These are phyloP conservation scores for Paratrypanosoma confusum DNA, from an alignment of 208 protist species.

Conservation along the genomic window DNA sequence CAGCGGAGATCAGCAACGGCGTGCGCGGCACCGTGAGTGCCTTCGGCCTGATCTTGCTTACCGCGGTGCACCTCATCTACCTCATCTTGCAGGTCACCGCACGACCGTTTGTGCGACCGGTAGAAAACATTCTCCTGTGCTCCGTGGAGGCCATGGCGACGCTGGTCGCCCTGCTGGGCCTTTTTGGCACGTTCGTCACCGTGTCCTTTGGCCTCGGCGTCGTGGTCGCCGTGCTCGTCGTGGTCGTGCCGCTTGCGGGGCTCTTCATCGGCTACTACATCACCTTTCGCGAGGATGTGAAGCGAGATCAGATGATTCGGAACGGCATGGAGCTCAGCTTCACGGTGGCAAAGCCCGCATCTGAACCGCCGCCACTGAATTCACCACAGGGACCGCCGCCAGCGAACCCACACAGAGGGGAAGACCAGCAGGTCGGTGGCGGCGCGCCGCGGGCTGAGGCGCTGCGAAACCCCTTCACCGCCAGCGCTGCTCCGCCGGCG, in stretches of 20 bases:
- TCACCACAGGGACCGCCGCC: too few relatives aligned
- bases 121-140: slow-evolving; percentile 36
- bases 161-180: slow-evolving; percentile 19
- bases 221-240: slow-evolving; percentile 21
- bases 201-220: slow-evolving; percentile 23
- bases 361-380: too few relatives aligned
- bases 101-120: slow-evolving; percentile 34
- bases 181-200: slow-evolving; percentile 10
- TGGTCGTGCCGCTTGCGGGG: slow-evolving; percentile 27
- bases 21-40: slow-evolving; percentile 2
- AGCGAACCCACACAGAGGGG: too few relatives aligned
- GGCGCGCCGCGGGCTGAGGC: too few relatives aligned
- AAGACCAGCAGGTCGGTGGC: too few relatives aligned
- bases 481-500: too few relatives aligned
- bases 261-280: slow-evolving; percentile 30
- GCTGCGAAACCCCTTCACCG: too few relatives aligned
- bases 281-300: slow-evolving; percentile 37
- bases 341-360: too few relatives aligned
- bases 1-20: neutral
- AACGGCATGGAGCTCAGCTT: too few relatives aligned
- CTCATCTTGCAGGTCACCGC: slow-evolving; percentile 18
- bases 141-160: slow-evolving; percentile 30
- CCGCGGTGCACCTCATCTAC: slow-evolving; percentile 24
- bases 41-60: slow-evolving; percentile 32
- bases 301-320: slow-evolving; percentile 31